Base-by-base conservation (phyloP, 305 asterid genomes). In the Plantago lanceolata region DNA sequence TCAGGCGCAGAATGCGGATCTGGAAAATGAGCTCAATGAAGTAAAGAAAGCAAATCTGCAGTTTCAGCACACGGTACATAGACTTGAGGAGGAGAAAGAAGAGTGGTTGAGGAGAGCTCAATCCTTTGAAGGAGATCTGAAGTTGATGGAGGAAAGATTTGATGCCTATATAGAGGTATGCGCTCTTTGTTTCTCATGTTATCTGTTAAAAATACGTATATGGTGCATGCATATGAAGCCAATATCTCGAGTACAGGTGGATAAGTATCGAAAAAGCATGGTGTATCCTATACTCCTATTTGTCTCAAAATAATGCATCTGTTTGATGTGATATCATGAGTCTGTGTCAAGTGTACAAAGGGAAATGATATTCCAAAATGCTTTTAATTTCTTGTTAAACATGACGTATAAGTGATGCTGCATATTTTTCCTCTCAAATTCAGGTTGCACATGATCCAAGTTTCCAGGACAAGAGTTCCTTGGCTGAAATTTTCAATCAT, bases 11-110 rank as follows among this genome's bases (percentile, higher is more conserved):
- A 70, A 75, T 21, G 74, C 52, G 20, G 85, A 77, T 35, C 85
- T 85, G 65, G 77, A 69, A 61, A 73, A 60, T 47, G 86, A 83
- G 70, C 67, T 89, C 28, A 58, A 51, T 16, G 87, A 80, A 73
- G 59, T 69, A 20, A 81, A 73, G 82, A 81, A 61, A 73, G 79
- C 65, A 51, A 87, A 84, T 35, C 17, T 61, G 77, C 79, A 73
- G 67, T 72, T 76, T 68, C 84, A 78, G 77, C 81, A 72, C 74
- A 81, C 79, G 75, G 67, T 84, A 71, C 68, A 72, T 65, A 66
- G 63, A 48, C 89, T 88, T 16, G 91, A 88, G 74, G 80, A 81
- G 82, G 93, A 86, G 72, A 86, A 75, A 67, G 73, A 66, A 9
- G 84, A 82, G 31, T 74, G 70, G 76, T 71, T 70, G 57, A 78